phyloP scores from a whole-genome alignment of 176 grass and related monocot species.

The Stipa capillata region DNA sequence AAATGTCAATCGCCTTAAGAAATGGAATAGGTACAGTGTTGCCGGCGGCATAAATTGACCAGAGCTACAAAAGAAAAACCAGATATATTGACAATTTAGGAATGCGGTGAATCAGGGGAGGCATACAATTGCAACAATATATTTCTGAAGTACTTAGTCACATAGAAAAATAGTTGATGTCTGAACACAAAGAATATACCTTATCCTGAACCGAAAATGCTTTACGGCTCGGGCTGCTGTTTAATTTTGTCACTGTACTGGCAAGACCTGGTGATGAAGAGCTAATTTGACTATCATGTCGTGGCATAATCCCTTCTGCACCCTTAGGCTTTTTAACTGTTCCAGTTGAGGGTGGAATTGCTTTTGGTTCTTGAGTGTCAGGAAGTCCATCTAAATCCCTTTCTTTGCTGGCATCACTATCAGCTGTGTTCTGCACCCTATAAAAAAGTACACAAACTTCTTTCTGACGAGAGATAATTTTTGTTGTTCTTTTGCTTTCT shows the following conservation, averaged over 20 bases:
- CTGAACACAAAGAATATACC: slow-evolving; percentile 34
- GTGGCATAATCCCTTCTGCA: slow-evolving; percentile 34
- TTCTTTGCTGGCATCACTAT: slow-evolving; percentile 58
- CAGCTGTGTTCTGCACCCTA: slow-evolving; percentile 66
- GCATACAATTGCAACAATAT: background rate
- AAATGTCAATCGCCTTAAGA: slow-evolving; percentile 94
- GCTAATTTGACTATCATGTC: slow-evolving; percentile 26
- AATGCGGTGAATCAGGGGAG: background rate
- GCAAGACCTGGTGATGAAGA: slow-evolving; percentile 12
- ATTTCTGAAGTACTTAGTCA: background rate
- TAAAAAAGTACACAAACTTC: slow-evolving; percentile 17
- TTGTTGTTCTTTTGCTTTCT: background rate
- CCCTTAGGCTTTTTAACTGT: slow-evolving; percentile 26
- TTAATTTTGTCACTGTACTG: slow-evolving; percentile 38
- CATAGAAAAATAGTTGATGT: background rate
- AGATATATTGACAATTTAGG: background rate
- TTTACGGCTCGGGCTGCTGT: slow-evolving; percentile 61
- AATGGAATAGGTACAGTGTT: slow-evolving; percentile 96
- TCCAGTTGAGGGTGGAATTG: slow-evolving; percentile 22
- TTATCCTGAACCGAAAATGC: slow-evolving; percentile 98
- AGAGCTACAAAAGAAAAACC: slow-evolving; percentile 54
- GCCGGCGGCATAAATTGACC: slow-evolving; percentile 94
- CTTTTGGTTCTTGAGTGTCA: slow-evolving; percentile 33
- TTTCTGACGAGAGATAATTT: background rate
- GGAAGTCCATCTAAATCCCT: slow-evolving; percentile 34